Base-by-base conservation (phyloP, 306 rosid genomes). In the Cucurbita pepo region DNA sequence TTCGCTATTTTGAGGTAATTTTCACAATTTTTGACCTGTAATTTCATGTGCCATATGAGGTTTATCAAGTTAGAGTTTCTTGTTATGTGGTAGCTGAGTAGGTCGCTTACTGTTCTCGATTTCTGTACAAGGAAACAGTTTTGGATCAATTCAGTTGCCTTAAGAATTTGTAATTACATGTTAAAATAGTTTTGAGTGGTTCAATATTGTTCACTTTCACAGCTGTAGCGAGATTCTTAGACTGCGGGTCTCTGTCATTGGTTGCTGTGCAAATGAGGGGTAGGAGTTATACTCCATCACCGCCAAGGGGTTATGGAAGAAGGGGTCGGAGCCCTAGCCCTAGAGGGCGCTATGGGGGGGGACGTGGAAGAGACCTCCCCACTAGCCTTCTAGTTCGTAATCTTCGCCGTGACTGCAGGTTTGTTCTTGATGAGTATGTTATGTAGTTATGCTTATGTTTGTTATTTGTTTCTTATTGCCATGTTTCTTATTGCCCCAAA, bases 331-430 rank as follows among this genome's bases (percentile, higher is more conserved):
- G 98, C 74, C 97, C 99, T 0, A 90, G 96, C 82, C 99, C 99
- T 3, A 85, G 99, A 44, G 92, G 97, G 25, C 97, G 96, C 52
- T 78, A 89, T 70, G 84, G 66, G 84, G 84, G 66, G 84, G 89
- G 88, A 37, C 92, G 94, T 59, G 73, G 84, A 25, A 80, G 97
- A 77, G 99, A 95, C 83, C 92, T 83, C 22, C 97, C 99, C 11
- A 91, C 97, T 19, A 95, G 99, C 18, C 99, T 95, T 76, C 91
- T 95, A 14, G 99, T 95, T 54, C 99, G 99, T 60, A 95, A 95
- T 86, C 99, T 95, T 79, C 91, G 99, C 75, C 97, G 88, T 72
- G 97, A 95, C 56, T 95, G 99, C 51, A 91, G 98, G 97, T 84
- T 51, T 62, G 90, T 77, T 57, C 62, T 12, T 1, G 7, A 25